Evolutionary conservation across 2,329 filamentous ascomycete species (phyloP), one percentile per base, ranked within the genome.

Genomic region (Fusarium metavorans): DNA sequence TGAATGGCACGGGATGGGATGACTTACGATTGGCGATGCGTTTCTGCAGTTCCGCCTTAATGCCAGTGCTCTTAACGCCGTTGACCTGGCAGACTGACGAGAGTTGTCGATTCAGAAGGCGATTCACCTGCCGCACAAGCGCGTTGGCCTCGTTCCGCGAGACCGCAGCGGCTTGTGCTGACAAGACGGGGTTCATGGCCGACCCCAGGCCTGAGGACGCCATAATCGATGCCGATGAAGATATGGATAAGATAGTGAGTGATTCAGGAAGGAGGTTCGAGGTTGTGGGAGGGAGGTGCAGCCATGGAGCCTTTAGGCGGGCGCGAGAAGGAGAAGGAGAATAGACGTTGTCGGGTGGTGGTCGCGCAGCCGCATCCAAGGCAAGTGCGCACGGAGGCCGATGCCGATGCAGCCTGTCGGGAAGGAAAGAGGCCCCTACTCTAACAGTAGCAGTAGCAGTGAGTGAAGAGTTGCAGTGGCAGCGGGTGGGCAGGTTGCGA

Each of bases 1-100:
- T 34, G 50, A 68, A 67, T 35, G 57, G 27, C 27, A 30, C 27
- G 57, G 62, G 30, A 4, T 41, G 23, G 23, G 43, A 64, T 64
- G 41, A 91, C 94, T 84, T 87, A 98, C 97, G 90, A 68, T 90
- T 87, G 73, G 93, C 90, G 71, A 98, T 93, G 78, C 96, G 92
- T 68, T 86, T 85, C 83, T 98, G 95, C 69, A 98, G 86, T 48
- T 93, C 90, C 37, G 91, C 90, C 87, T 99, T 99, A 79, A 97
- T 92, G 23, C 97, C 97, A 32, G 92, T 94, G 70, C 94, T 93
- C 75, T 90, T 89, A 39, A 97, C 86, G 56, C 91, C 89, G 84
- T 97, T 94, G 70, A 89, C 86, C 73, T 91, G 89, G 80, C 96
- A 93, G 75, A 98, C 92, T 62, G 88, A 88, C 78, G 95, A 94